These are phyloP conservation scores for Capsicum rhomboideum DNA, from an alignment of 257 asterid genomes.

Conservation along the genomic window DNA sequence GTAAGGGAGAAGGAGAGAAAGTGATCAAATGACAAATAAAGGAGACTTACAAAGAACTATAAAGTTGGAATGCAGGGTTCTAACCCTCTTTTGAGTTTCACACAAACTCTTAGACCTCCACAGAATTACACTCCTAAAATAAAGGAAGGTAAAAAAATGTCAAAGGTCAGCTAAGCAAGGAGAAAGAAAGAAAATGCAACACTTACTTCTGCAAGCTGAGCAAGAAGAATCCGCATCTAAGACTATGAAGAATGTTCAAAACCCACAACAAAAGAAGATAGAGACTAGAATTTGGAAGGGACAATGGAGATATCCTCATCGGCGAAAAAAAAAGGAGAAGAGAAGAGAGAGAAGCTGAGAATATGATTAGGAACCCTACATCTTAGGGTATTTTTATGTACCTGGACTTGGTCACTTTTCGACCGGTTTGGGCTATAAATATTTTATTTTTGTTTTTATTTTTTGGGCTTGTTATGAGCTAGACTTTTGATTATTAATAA, in stretches of 20 bases:
- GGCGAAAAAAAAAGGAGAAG: not conserved
- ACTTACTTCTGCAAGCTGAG: not conserved
- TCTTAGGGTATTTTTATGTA: not conserved
- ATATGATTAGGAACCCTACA: not conserved
- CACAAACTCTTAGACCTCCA: not conserved
- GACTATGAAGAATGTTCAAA: too few relatives aligned
- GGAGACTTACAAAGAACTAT: not conserved
- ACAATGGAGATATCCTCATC: too few relatives aligned
- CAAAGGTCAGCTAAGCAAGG: not conserved
- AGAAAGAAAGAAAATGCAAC: not conserved
- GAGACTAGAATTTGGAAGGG: not conserved
- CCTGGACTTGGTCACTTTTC: not conserved
- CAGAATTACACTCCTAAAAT: not conserved
- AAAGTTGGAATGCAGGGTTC: not conserved
- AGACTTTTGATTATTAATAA: too few relatives aligned
- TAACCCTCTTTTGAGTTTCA: not conserved
- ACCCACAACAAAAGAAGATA: not conserved
- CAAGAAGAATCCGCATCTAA: not conserved
- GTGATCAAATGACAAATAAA: too few relatives aligned
- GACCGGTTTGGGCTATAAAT: not conserved
- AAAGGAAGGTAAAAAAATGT: too few relatives aligned
- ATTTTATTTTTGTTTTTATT: too few relatives aligned
- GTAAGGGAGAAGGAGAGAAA: too few relatives aligned
- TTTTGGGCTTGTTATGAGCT: too few relatives aligned
- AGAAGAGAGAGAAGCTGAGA: too few relatives aligned